Evolutionary conservation across 352 stramenopile species (phyloP), one percentile per base, ranked within the genome.

Genomic region (Blastocystis sp.): DNA sequence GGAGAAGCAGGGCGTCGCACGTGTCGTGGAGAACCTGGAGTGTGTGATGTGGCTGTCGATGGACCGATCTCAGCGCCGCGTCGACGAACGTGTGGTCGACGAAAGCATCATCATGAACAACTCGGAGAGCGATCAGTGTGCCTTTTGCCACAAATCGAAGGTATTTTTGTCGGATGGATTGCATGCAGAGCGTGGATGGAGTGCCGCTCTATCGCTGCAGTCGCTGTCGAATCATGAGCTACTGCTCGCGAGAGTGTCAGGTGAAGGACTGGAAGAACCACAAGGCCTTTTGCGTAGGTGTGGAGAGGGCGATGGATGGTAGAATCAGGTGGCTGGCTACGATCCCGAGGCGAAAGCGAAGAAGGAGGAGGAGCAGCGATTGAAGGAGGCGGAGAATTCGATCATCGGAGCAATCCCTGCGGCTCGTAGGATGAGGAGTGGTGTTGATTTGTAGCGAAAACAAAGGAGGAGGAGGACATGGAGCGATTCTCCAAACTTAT

Each of bases 161-260:
- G 73, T 81, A 37, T 69, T 85, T 41, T 41, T 39, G 5, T 8
- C 8, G 50, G 16, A 16, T 16, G 5, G 20, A 16, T 3, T 43
- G 3, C 50, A n/a, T 26, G 13, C 63, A 66, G 53, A 47, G 18
- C 2, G n/a, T n/a, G 2, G 26, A 85, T 34, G 26, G 56, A 5
- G 50, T 85, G 9, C 20, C 54, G 30, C 24, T 85, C 11, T 89
- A 63, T 30, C 43, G 62, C 3, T 89, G 78, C 56, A 66, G 63
- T 78, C 63, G 66, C 11, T 89, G 78, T 50, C 73, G 64, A 45
- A 53, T 26, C 34, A 41, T 59, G 20, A 63, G 66, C 30, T 89
- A 89, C 53, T 89, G 78, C 62, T 89, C 78, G 47, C 37, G 30
- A n/a, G 59, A 89, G 6, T 89, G 78, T 50, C 78, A 89, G 47